phyloP scores from a whole-genome alignment of 2,329 filamentous ascomycete species.

The Hypoxylon sp. region DNA sequence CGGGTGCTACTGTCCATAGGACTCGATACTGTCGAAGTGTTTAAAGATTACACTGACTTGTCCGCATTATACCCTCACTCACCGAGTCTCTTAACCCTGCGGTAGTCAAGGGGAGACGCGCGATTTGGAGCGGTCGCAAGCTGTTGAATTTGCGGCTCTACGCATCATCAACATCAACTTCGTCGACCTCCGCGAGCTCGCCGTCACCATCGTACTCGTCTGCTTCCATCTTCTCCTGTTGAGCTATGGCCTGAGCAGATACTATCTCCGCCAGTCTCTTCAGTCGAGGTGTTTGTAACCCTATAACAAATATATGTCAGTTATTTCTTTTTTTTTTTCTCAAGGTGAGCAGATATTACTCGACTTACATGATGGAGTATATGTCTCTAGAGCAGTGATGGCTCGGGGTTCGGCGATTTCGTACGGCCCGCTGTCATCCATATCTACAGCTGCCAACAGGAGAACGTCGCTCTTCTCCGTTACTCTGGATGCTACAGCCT shows the following conservation, averaged over 20 bases:
- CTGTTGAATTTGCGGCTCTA: slow-evolving; percentile 46
- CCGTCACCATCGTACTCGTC: slow-evolving; percentile 62
- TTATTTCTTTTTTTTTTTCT: background rate
- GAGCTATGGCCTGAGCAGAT: slow-evolving; percentile 93
- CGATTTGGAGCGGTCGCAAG: slow-evolving; percentile 41
- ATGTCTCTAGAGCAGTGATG: slow-evolving; percentile 96
- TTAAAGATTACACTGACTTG: slow-evolving; percentile 21
- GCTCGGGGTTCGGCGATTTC: slow-evolving; percentile 97
- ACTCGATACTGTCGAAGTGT: slow-evolving; percentile 14
- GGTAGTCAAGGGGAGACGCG: slow-evolving; percentile 33
- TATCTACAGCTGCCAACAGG: slow-evolving; percentile 92
- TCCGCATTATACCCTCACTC: slow-evolving; percentile 15
- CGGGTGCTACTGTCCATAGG: slow-evolving; percentile 9
- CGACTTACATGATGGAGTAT: slow-evolving; percentile 92
- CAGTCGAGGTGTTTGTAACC: slow-evolving; percentile 94
- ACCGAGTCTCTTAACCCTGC: slow-evolving; percentile 12
- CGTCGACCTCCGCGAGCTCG: slow-evolving; percentile 64
- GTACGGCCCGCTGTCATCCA: slow-evolving; percentile 98
- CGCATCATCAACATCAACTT: slow-evolving; percentile 57
- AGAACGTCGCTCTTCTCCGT: slow-evolving; percentile 99
- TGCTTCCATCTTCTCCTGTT: slow-evolving; percentile 82
- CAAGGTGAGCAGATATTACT: background rate
- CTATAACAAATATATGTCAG: slow-evolving; percentile 61
- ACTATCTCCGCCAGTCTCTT: slow-evolving; percentile 99
- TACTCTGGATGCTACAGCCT: slow-evolving; percentile 94